These are phyloP conservation scores for Acanthamoeba comandoni DNA, from an alignment of 208 protist genomes.

Conservation along the genomic window DNA sequence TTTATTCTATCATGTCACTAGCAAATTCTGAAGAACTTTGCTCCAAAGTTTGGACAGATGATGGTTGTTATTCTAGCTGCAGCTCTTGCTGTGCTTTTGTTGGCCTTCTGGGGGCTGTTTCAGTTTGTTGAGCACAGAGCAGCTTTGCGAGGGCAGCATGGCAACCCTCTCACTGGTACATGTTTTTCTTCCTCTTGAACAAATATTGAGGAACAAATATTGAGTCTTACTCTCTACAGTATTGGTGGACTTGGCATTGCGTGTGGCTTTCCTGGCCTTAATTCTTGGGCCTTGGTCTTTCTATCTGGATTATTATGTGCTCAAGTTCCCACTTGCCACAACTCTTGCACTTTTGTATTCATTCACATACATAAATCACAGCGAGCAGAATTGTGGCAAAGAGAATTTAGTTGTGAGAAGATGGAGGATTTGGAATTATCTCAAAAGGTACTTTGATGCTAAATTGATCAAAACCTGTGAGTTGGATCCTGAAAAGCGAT, in stretches of 20 bases:
- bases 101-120: not conserved
- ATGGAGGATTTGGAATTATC: slow-evolving; percentile 46
- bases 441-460: slow-evolving; percentile 39
- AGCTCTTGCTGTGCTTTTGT: not conserved
- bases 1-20: too few species aligned
- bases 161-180: slow-evolving; percentile 30
- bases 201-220: not conserved
- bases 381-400: slow-evolving; percentile 62
- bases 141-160: slow-evolving; percentile 36
- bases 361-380: slow-evolving; percentile 53
- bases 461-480: slow-evolving; percentile 51
- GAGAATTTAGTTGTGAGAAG: not conserved
- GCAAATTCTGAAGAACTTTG: too few species aligned
- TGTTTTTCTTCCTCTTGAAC: not conserved
- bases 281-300: slow-evolving; percentile 25
- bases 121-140: slow-evolving; percentile 52
- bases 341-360: not conserved
- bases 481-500: slow-evolving; percentile 58
- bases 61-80: not conserved
- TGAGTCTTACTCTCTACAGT: not conserved
- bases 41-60: too few species aligned
- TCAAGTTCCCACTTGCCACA: slow-evolving; percentile 8
- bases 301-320: slow-evolving; percentile 14
- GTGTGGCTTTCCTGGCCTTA: slow-evolving; percentile 22
- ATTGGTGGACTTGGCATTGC: slow-evolving; percentile 9